Percentiles rank a stretch among this genome's conserved stretches.
phyloP scores from a whole-genome alignment of 164 flowering plant genomes.

The Houttuynia cordata region DNA sequence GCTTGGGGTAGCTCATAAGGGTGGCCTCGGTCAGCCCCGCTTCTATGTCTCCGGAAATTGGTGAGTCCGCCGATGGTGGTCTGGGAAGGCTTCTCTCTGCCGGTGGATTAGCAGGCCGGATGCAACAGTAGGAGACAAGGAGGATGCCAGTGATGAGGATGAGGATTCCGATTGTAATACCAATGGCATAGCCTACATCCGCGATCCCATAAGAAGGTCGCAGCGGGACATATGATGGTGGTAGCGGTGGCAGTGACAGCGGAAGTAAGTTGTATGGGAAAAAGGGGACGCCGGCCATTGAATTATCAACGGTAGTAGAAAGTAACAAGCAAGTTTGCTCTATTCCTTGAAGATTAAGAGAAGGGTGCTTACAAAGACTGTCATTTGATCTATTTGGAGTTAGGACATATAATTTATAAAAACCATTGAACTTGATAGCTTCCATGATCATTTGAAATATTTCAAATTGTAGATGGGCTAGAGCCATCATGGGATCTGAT shows the following conservation, averaged over 20 bases:
- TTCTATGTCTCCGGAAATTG: conserved; percentile 11
- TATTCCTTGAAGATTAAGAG: no score
- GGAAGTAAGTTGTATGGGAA: conserved; percentile 4
- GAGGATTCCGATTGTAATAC: conserved; percentile 63
- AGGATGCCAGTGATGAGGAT: conserved; percentile 70
- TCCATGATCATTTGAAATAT: no score
- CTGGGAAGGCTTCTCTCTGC: background rate
- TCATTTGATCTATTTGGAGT: no score
- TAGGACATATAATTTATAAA: no score
- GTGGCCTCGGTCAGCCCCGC: conserved; percentile 66
- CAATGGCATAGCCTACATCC: conserved; percentile 43
- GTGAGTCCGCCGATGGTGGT: background rate
- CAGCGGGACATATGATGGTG: background rate
- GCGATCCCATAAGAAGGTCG: background rate
- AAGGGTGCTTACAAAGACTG: no score
- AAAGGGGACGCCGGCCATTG: background rate
- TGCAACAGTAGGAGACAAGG: conserved; percentile 66
- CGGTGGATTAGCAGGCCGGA: conserved; percentile 10
- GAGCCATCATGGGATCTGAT: no score
- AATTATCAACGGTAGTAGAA: background rate
- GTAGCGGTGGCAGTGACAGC: background rate
- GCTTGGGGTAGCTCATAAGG: conserved; percentile 49
- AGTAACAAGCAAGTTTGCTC: no score
- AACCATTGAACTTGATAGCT: no score
- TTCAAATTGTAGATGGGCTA: no score